Evolutionary conservation across 345 rosid genomes (phyloP).

Genomic region (Salix dunnii): DNA sequence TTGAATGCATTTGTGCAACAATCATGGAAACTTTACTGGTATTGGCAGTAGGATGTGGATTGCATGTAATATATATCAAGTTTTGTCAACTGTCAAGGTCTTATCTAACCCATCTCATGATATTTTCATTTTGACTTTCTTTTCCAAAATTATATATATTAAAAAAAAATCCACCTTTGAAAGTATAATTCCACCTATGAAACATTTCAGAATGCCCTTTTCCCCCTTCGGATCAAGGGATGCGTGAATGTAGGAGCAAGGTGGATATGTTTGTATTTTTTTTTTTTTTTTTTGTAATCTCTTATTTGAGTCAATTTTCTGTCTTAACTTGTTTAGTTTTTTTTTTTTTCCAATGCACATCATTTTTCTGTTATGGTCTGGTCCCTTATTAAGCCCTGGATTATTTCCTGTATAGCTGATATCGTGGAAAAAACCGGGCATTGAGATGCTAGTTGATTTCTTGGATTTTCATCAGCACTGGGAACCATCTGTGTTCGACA

Average conservation of each 20-base stretch:
- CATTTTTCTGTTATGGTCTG: neutral
- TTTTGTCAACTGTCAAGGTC: neutral
- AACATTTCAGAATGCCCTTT: neutral
- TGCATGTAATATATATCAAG: neutral
- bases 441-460: conserved; percentile 78
- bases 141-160: neutral
- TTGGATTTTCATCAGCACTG: conserved; percentile 64
- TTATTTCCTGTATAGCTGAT: conserved; percentile 34
- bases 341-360: neutral
- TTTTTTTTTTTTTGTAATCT: neutral
- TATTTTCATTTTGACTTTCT: neutral
- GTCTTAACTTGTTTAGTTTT: neutral
- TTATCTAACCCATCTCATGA: neutral
- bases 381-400: conserved; percentile 5
- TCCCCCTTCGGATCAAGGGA: neutral
- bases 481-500: conserved; percentile 75
- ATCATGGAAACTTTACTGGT: conserved; percentile 50
- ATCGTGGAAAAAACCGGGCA: conserved; percentile 67
- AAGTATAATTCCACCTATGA: neutral
- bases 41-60: neutral
- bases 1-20: conserved; percentile 54
- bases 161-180: too few relatives aligned
- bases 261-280: neutral
- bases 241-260: neutral
- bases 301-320: neutral